phyloP scores from a whole-genome alignment of 371 early-diverging fungal species.

The Apophysomyces elegans region DNA sequence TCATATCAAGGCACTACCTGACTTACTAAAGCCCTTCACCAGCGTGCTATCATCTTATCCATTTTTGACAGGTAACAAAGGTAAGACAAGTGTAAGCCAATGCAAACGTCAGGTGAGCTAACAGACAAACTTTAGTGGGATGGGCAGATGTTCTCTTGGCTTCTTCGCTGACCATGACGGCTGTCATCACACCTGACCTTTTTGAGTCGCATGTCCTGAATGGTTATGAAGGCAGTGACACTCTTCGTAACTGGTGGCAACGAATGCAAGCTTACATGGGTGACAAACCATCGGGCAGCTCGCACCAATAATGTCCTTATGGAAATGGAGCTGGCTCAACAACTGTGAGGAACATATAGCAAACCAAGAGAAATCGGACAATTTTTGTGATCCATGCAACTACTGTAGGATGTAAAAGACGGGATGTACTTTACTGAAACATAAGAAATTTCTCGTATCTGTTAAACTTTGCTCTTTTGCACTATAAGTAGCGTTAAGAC shows the following conservation, averaged over 20 bases:
- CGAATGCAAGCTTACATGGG: constrained; percentile 25
- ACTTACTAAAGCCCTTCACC: neutral
- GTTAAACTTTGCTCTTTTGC: no score
- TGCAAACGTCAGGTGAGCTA: constrained; percentile 18
- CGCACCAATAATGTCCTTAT: no score
- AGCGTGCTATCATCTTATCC: constrained; percentile 13
- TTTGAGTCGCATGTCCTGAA: constrained; percentile 20
- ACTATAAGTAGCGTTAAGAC: no score
- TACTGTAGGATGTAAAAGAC: no score
- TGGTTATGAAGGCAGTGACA: constrained; percentile 14
- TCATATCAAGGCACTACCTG: neutral
- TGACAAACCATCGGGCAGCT: neutral
- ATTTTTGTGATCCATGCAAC: no score
- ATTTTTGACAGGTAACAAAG: constrained; percentile 21
- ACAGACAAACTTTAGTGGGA: constrained; percentile 6
- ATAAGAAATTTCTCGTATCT: no score
- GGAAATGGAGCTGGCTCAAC: no score
- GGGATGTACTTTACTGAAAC: no score
- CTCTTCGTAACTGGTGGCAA: constrained; percentile 17
- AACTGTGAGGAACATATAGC: no score
- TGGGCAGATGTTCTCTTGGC: constrained; percentile 28
- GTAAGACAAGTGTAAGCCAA: constrained; percentile 17
- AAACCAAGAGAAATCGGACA: no score
- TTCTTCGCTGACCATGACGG: constrained; percentile 16
- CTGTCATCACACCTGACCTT: constrained; percentile 15